phyloP scores from a whole-genome alignment of 73 alveolate species.

The Paramecium sexaurelia region DNA sequence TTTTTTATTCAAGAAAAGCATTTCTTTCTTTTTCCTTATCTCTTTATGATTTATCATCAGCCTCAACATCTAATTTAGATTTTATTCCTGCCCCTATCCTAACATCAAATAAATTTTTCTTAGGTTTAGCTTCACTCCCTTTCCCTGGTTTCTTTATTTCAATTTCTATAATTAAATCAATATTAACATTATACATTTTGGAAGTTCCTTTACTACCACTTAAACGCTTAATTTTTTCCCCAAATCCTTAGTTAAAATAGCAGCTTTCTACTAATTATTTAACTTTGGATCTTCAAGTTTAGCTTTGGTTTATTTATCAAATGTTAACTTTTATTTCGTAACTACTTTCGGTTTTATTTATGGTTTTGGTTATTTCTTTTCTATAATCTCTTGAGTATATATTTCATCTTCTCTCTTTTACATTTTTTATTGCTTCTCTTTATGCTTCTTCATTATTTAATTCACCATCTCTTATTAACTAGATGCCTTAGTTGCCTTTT shows the following conservation, averaged over 20 bases:
- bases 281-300: conserved; percentile 8
- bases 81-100: conserved; percentile 29
- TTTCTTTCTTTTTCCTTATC: background rate
- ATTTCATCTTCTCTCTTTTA: conserved; percentile 52
- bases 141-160: conserved; percentile 37
- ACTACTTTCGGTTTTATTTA: background rate
- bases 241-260: conserved; percentile 35
- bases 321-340: conserved; percentile 2
- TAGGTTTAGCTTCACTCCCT: conserved; percentile 29
- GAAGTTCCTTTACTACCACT: background rate
- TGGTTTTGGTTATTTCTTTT: conserved; percentile 50
- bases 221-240: background rate
- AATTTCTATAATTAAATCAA: background rate
- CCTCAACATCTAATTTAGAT: conserved; percentile 5
- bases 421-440: conserved; percentile 15
- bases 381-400: background rate
- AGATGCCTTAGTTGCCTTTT: background rate
- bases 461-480: conserved; percentile 34
- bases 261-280: conserved; percentile 34
- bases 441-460: conserved; percentile 8
- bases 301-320: conserved; percentile 32
- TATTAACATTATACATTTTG: background rate
- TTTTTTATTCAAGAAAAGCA: conserved; percentile 10
- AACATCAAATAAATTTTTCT: conserved; percentile 1
- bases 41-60: background rate